These are phyloP conservation scores for Sanghuangporus sanghuang DNA, from an alignment of 1,284 basidiomycete species.

Conservation along the genomic window DNA sequence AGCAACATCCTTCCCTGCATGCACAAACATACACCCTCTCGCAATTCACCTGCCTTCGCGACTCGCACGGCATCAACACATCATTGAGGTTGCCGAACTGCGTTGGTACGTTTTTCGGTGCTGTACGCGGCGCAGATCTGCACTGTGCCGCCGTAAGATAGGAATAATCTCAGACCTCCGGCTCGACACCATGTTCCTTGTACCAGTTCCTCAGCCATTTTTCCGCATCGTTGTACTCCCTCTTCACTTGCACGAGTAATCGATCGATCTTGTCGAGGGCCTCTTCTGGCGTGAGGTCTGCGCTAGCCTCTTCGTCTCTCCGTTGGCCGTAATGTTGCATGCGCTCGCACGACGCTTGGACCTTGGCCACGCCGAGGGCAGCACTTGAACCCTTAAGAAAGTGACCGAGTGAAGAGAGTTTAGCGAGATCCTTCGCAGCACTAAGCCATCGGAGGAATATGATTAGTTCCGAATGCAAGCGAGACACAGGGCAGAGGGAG, in stretches of 20 bases:
- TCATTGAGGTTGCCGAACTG: not conserved
- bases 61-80: not conserved
- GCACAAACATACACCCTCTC: not conserved
- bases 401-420: conserved; percentile 78
- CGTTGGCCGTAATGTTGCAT: conserved; percentile 83
- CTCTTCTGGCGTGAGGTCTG: conserved; percentile 45
- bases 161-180: not conserved
- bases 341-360: conserved; percentile 80
- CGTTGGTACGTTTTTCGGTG: not conserved
- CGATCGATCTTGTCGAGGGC: conserved; percentile 61
- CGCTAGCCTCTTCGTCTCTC: conserved; percentile 44
- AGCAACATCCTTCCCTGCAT: not conserved
- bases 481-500: conserved; percentile 17
- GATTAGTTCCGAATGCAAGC: conserved; percentile 8
- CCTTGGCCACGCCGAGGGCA: conserved; percentile 77
- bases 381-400: conserved; percentile 95
- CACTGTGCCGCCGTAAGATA: not conserved
- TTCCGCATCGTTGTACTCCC: conserved; percentile 54
- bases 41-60: not conserved
- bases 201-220: conserved; percentile 49
- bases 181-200: conserved; percentile 18
- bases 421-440: conserved; percentile 47
- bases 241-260: conserved; percentile 47
- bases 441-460: conserved; percentile 33
- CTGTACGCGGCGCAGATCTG: not conserved